These are phyloP conservation scores for Priceomyces carsonii DNA, from an alignment of 805 yeast species.

Conservation along the genomic window DNA sequence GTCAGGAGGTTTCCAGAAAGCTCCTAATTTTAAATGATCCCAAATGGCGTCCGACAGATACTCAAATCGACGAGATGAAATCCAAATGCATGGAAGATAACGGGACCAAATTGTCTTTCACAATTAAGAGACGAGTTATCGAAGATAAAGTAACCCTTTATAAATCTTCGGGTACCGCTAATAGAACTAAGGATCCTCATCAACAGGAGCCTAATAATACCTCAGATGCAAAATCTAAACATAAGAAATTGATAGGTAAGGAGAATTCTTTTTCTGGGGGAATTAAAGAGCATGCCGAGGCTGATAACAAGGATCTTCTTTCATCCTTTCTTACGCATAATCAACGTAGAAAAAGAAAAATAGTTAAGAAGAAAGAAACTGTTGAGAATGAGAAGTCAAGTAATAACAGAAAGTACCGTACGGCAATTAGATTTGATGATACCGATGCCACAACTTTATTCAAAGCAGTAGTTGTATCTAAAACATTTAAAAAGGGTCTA, in stretches of 20 bases:
- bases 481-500: conserved; percentile 53
- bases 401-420: conserved; percentile 13
- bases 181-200: neutral
- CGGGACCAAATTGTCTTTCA: conserved; percentile 17
- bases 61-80: conserved; percentile 26
- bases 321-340: conserved; percentile 13
- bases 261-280: too few species aligned
- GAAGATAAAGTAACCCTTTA: conserved; percentile 30
- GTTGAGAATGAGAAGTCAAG: conserved; percentile 4
- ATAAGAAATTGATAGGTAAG: too few species aligned
- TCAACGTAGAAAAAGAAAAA: conserved; percentile 13
- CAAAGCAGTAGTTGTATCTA: conserved; percentile 66
- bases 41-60: conserved; percentile 25
- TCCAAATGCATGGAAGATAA: conserved; percentile 25
- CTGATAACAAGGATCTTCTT: conserved; percentile 9
- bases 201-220: neutral
- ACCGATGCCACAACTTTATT: conserved; percentile 56
- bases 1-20: conserved; percentile 28
- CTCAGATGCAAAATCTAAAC: neutral
- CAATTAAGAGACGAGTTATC: conserved; percentile 20
- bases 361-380: conserved; percentile 6
- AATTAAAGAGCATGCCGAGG: too few species aligned
- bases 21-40: conserved; percentile 32
- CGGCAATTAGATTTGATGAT: conserved; percentile 29
- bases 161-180: neutral